Percentiles rank a stretch among this genome's conserved stretches.
Evolutionary conservation across 768 basidiomycete genomes (phyloP).

Genomic region (Tulasnella sp.): DNA sequence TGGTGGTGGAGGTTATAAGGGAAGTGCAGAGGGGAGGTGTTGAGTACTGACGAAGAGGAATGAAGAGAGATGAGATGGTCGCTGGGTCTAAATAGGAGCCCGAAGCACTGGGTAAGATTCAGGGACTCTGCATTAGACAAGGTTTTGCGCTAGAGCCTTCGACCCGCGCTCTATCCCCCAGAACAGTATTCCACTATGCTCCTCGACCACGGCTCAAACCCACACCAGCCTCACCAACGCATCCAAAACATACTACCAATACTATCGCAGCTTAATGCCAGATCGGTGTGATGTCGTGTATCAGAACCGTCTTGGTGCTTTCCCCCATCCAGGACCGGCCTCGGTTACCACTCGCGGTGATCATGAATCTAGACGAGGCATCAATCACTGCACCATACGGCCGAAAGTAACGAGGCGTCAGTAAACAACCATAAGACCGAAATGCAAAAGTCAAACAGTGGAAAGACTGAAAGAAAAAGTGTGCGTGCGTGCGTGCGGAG

Average conservation of each 20-base stretch:
- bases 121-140: conserved; percentile 9
- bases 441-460: conserved; percentile 1
- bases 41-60: conserved; percentile 2
- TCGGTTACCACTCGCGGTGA: conserved; percentile 87
- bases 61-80: conserved; percentile 2
- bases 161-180: background rate
- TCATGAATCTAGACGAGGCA: conserved; percentile 71
- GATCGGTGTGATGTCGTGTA: conserved; percentile 69
- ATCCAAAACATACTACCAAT: background rate
- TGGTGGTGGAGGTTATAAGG: background rate
- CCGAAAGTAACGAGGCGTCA: background rate
- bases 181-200: background rate
- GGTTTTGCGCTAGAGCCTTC: conserved; percentile 7
- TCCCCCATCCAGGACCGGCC: conserved; percentile 77
- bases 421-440: background rate
- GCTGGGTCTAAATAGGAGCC: conserved; percentile 9
- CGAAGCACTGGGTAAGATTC: conserved; percentile 14
- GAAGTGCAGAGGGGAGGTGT: conserved; percentile 1
- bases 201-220: background rate
- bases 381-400: conserved; percentile 59
- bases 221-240: background rate
- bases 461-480: background rate
- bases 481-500: background rate
- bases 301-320: conserved; percentile 79
- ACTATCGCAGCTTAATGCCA: background rate